These are phyloP conservation scores for Friedmanniomyces endolithicus DNA, from an alignment of 495 filamentous ascomycete genomes.

Conservation along the genomic window DNA sequence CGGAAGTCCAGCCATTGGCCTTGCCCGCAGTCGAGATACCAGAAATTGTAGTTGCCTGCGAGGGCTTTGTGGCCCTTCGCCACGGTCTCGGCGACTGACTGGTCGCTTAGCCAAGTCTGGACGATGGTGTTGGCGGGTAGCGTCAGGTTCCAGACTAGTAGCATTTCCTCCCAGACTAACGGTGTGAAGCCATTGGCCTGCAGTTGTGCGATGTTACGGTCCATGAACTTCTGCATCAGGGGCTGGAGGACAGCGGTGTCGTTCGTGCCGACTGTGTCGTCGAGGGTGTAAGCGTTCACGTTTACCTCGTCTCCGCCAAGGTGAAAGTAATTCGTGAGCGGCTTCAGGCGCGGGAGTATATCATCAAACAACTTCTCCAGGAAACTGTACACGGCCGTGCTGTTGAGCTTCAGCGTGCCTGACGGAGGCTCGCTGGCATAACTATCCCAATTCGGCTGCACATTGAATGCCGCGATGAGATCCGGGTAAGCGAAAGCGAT, in stretches of 20 bases:
- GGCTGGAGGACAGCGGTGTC: constrained; percentile 47
- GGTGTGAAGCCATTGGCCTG: constrained; percentile 47
- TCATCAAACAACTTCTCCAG: constrained; percentile 56
- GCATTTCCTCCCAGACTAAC: constrained; percentile 73
- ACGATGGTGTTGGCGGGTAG: constrained; percentile 52
- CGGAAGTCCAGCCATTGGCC: constrained; percentile 63
- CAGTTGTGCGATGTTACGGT: constrained; percentile 49
- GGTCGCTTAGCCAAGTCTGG: constrained; percentile 57
- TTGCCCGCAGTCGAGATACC: constrained; percentile 37
- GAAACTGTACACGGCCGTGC: constrained; percentile 50
- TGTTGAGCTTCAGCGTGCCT: constrained; percentile 62
- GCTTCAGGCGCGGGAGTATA: constrained; percentile 54
- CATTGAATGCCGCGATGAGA: constrained; percentile 58
- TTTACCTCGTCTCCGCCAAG: constrained; percentile 78
- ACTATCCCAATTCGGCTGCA: constrained; percentile 48
- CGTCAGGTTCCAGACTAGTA: constrained; percentile 59
- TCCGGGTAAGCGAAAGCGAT: constrained; percentile 55
- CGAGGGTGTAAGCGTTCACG: constrained; percentile 55
- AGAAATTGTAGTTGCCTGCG: constrained; percentile 62
- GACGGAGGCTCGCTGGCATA: constrained; percentile 67
- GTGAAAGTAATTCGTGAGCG: constrained; percentile 62
- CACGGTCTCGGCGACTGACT: constrained; percentile 42
- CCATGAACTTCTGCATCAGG: constrained; percentile 58
- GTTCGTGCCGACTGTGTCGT: constrained; percentile 55
- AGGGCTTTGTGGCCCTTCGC: constrained; percentile 53